Base-by-base conservation (phyloP, 2,329 filamentous ascomycete genomes). In the Seiridium unicorne region DNA sequence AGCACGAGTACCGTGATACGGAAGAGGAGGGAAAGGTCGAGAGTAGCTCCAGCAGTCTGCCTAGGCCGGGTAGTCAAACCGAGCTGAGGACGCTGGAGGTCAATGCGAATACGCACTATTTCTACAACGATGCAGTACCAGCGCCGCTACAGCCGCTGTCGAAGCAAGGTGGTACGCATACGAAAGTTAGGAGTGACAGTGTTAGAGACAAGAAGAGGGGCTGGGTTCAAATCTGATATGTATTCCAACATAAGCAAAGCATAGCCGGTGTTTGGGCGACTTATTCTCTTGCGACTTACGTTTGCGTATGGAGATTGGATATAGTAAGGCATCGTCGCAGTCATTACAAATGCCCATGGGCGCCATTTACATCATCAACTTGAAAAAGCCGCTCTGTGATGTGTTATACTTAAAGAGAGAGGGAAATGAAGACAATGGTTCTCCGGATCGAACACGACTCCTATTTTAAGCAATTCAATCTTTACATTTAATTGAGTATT, bases 1-100 rank as follows among this genome's bases (percentile, higher is more conserved):
- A 60, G 49, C 57, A 60, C 13, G 60, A 59, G 57, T 53, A 59
- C 40, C 48, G 51, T 8, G 48, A 54, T n/a, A 36, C 36, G 8
- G 49, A 59, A 26, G 55, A 48, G 18, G 44, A 58, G 46, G 40
- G 44, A 7, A 57, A 57, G 55, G 46, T 48, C 13, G 32, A 49
- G 9, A 5, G 32, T 44, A 58, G 55, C 35, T 36, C 35, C 34
- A 53, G 38, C 32, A 53, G 49, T 35, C 34, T 53, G 32, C 49
- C 49, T 8, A 13, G 55, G 7, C 55, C 38, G 13, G 35, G 44
- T 32, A 58, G 55, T 26, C 34, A 49, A 26, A 58, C 55, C 7
- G 55, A 58, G 44, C 32, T 58, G 32, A 58, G 51, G 55, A 26
- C n/a, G 44, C 35, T 49, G 11, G 55, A 58, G 8, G 49, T 53